Evolutionary conservation across 352 stramenopile genomes (phyloP), one percentile per base, ranked within the genome.

Genomic region (Globisporangium viniferum): DNA sequence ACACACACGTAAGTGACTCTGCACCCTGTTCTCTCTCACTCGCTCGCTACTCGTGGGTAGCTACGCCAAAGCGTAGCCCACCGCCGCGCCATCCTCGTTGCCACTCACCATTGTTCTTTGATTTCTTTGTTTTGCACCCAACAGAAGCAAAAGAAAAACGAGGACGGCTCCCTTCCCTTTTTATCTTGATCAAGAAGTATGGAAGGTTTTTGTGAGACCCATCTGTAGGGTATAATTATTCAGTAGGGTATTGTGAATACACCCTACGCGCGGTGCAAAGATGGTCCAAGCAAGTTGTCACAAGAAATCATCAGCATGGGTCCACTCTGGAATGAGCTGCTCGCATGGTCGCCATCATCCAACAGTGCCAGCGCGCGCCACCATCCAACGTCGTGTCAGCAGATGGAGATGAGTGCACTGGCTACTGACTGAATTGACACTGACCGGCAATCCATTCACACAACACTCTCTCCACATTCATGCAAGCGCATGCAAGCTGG

Each of bases 71-170:
- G 46, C 7, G 2, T 5, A 54, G 36, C 12, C 36, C 36, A 15
- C 14, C 46, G 20, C 46, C 20, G 48, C 20, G 39, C 39, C 39
- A 46, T 24, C 8, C 15, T n/a, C 14, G 20, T 49, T 35, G 33
- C 56, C n/a, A 39, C 31, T 46, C 56, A 62, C 56, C 56, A 62
- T 62, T 62, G 56, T 61, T 33, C 56, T 54, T 54, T 27, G 56
- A 61, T 61, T 60, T 46, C 55, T 61, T 61, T 29, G 18, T 51
- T 61, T 46, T 61, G 55, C 18, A 44, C 54, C 54, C 54, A 59
- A 48, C 15, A n/a, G 41, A 49, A n/a, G 9, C 41, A n/a, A 49
- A 49, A 9, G 20, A n/a, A 49, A 49, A 51, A 51, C 18, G 44
- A 51, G 44, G 44, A 24, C 18, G 44, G 18, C 44, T 51, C 44